These are phyloP conservation scores for Xylaria sp. DNA, from an alignment of 2,329 filamentous ascomycete genomes.

Conservation along the genomic window DNA sequence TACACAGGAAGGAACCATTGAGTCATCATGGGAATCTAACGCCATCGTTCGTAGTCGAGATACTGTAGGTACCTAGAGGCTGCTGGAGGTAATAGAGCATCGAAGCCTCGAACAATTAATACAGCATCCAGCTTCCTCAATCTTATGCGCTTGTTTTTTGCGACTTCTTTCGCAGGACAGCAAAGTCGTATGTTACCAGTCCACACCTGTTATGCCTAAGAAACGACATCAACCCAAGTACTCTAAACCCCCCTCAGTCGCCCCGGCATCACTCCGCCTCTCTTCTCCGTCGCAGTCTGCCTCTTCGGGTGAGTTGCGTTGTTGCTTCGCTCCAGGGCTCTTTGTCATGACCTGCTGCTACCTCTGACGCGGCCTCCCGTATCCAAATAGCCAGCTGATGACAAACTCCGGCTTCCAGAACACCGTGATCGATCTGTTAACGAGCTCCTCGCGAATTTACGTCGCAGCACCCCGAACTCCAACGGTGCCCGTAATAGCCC, in stretches of 20 bases:
- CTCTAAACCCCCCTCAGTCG: conserved; percentile 64
- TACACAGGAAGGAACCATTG: neutral
- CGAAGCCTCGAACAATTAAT: no score
- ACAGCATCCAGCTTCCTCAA: neutral
- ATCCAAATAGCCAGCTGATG: neutral
- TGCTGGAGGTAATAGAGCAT: no score
- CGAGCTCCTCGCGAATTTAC: conserved; percentile 62
- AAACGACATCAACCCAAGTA: conserved; percentile 62
- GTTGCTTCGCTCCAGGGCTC: no score
- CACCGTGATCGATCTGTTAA: conserved; percentile 58
- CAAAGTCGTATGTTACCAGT: conserved; percentile 19
- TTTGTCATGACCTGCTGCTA: no score
- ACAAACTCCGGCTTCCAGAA: conserved; percentile 28
- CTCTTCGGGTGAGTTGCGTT: conserved; percentile 28
- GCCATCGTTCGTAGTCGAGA: neutral
- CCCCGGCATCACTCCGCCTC: conserved; percentile 54
- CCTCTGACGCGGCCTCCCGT: neutral
- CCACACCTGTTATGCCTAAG: conserved; percentile 61
- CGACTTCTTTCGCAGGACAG: conserved; percentile 31
- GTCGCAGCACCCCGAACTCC: conserved; percentile 49
- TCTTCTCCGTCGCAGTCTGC: conserved; percentile 43
- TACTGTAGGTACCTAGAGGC: neutral
- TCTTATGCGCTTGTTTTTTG: conserved; percentile 10
- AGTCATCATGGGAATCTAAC: neutral
- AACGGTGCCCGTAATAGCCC: conserved; percentile 37